phyloP scores from a whole-genome alignment of 208 protist species.

The Trypanosoma mega region DNA sequence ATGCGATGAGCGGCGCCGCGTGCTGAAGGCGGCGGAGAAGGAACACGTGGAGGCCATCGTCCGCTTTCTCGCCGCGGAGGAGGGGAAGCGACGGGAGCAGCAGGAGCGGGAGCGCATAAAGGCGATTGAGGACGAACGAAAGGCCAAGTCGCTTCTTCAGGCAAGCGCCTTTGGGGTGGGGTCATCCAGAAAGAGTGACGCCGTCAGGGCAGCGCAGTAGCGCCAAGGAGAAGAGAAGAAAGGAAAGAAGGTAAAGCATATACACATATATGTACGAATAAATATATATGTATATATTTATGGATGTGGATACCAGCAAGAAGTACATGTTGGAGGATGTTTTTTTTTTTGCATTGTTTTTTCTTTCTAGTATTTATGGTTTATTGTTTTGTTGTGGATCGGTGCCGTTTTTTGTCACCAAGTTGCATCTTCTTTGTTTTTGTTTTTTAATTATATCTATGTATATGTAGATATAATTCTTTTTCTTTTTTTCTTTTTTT shows the following conservation, averaged over 20 bases:
- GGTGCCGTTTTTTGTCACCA: neutral
- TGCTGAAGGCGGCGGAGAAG: slow-evolving; percentile 45
- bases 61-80: slow-evolving; percentile 41
- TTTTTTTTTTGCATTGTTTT: too few relatives aligned
- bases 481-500: too few relatives aligned
- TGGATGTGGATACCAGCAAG: too few relatives aligned
- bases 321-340: too few relatives aligned
- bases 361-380: too few relatives aligned
- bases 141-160: slow-evolving; percentile 25
- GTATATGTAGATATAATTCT: slow-evolving; percentile 23
- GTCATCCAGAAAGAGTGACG: neutral
- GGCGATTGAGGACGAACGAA: slow-evolving; percentile 29
- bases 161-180: slow-evolving; percentile 11
- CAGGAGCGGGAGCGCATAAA: slow-evolving; percentile 24
- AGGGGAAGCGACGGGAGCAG: slow-evolving; percentile 30
- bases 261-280: neutral
- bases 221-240: neutral
- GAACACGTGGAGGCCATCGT: slow-evolving; percentile 40
- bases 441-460: slow-evolving; percentile 17
- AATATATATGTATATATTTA: neutral
- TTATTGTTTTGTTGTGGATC: too few relatives aligned
- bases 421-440: neutral
- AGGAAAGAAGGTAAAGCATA: neutral
- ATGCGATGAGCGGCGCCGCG: slow-evolving; percentile 60
- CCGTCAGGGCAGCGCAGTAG: too few relatives aligned